These are phyloP conservation scores for Adenanthera pavonina DNA, from an alignment of 306 rosid genomes.

Conservation along the genomic window DNA sequence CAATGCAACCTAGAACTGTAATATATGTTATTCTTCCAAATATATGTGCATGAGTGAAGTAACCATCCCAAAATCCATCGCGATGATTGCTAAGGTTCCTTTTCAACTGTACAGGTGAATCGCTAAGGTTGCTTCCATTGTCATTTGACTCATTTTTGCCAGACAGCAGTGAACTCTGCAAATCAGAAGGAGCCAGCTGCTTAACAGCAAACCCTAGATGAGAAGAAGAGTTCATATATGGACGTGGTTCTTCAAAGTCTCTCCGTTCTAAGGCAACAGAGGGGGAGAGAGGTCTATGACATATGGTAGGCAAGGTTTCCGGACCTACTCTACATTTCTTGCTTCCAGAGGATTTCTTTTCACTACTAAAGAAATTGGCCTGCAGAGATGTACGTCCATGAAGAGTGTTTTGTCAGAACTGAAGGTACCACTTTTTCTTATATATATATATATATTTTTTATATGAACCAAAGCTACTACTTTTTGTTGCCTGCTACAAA, in stretches of 20 bases:
- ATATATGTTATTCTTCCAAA: conserved; percentile 56
- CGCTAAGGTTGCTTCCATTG: conserved; percentile 43
- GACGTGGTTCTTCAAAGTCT: conserved; percentile 64
- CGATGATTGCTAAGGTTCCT: conserved; percentile 70
- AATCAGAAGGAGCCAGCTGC: conserved; percentile 81
- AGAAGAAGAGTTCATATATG: conserved; percentile 66
- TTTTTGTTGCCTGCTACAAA: conserved; percentile 29
- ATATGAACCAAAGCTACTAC: no score
- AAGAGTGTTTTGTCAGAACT: conserved; percentile 33
- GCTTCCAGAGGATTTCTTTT: conserved; percentile 61
- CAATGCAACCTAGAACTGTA: conserved; percentile 72
- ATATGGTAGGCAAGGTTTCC: conserved; percentile 51
- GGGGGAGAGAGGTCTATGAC: conserved; percentile 72
- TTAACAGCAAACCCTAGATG: conserved; percentile 76
- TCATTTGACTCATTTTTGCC: conserved; percentile 49
- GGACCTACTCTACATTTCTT: conserved; percentile 60
- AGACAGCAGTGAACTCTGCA: conserved; percentile 66
- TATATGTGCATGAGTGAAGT: conserved; percentile 49
- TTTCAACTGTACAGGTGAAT: conserved; percentile 72
- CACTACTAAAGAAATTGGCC: conserved; percentile 77
- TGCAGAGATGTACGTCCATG: conserved; percentile 53
- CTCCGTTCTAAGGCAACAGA: conserved; percentile 62
- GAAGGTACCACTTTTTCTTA: conserved; percentile 9
- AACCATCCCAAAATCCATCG: conserved; percentile 60
- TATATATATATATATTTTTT: no score